Base-by-base conservation (phyloP, 106 monocot species). In the Narthecium ossifragum region DNA sequence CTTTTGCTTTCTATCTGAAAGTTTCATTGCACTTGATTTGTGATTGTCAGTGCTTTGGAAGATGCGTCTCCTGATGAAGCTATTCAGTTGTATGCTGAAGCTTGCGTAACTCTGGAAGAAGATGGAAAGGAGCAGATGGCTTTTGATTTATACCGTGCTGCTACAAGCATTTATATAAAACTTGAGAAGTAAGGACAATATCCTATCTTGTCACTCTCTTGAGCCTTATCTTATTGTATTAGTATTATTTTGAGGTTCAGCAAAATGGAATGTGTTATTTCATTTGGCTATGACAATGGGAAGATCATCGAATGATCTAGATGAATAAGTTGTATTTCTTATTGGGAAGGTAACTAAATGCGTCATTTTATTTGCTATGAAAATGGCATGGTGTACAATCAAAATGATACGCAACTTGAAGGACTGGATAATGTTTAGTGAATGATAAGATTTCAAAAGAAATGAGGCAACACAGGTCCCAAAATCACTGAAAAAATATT, bases 61-160 rank as follows among this genome's bases (percentile, higher is more conserved):
- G 98, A 90, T 61, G 76, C 41, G 34, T 30, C 47, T 31, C 90
- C 98, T 65, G 87, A 98, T 22, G 81, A 98, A 55, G 98, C 98
- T 55, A 49, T 88, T 72, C 73, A 33, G 49, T 41, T 98, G 71
- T 98, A 84, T 50, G 77, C 66, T 59, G 87, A 87, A 62, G 78
- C 98, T 43, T 91, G 87, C 69, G 71, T 27, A 27, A 64, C 91
- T 69, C 61, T 98, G 30, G 98, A 91, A 76, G 98, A 98, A 28
- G 98, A 98, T 70, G 86, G 78, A 26, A 98, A 87, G 73, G 90
- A 98, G 57, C 87, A 91, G 67, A 91, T 91, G 90, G 77, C 90
- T 33, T 98, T 98, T 82, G 98, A 98, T 57, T 69, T 98, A 39
- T 91, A 91, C 59, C 81, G 90, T 60, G 70, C 83, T 62, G 78